These are phyloP conservation scores for Dryadomyces quercus-mongolicae DNA, from an alignment of 2,329 filamentous ascomycete species.

Conservation along the genomic window DNA sequence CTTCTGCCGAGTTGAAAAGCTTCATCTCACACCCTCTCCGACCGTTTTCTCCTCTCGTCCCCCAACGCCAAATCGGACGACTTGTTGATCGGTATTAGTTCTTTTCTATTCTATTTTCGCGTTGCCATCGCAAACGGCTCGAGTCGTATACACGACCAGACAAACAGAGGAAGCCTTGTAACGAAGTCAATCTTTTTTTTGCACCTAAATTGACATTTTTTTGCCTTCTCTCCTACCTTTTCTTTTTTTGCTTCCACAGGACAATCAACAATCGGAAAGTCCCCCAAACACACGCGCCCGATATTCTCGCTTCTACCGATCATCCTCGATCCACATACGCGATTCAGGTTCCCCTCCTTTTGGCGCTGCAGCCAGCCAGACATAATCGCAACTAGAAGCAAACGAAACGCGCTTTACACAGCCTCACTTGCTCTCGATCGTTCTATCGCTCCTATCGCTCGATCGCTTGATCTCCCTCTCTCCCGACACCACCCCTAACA, in stretches of 20 bases:
- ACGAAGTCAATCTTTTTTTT: neutral
- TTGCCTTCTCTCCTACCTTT: neutral
- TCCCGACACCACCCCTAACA: too few species aligned
- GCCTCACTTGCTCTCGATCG: neutral
- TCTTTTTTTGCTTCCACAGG: neutral
- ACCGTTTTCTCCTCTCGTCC: neutral
- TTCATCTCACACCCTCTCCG: neutral
- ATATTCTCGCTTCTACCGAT: neutral
- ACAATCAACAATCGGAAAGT: neutral
- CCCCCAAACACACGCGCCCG: neutral
- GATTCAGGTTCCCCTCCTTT: neutral
- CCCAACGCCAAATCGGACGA: neutral
- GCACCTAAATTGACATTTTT: neutral
- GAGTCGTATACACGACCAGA: neutral
- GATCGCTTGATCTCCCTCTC: too few species aligned
- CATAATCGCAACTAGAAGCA: neutral
- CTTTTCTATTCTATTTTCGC: neutral
- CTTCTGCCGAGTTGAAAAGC: neutral
- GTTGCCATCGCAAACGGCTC: neutral
- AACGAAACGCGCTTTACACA: neutral
- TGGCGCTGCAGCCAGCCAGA: neutral
- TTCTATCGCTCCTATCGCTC: neutral
- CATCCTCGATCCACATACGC: neutral
- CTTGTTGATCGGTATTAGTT: neutral
- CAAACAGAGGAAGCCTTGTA: neutral